A percentile compares a stretch with the other conserved stretches of the same genome.
These are phyloP conservation scores for Aspergillus caelatus DNA, from an alignment of 2,329 filamentous ascomycete genomes.

Conservation along the genomic window DNA sequence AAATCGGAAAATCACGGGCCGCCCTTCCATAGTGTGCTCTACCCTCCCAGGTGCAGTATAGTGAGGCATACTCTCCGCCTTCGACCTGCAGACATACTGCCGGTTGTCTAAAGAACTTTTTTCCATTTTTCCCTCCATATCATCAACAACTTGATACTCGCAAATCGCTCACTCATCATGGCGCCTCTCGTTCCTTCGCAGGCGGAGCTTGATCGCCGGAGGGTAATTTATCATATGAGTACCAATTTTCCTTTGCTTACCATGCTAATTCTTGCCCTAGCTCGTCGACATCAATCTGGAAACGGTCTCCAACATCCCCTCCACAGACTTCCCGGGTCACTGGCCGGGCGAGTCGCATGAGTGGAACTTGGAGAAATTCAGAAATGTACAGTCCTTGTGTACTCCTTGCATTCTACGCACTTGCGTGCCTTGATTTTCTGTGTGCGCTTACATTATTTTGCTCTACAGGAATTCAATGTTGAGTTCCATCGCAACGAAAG, in stretches of 20 bases:
- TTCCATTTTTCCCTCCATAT: conserved; percentile 32
- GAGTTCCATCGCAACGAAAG: conserved; percentile 82
- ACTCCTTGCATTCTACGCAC: neutral
- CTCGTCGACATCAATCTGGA: conserved; percentile 86
- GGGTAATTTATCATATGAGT: conserved; percentile 32
- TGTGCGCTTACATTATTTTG: neutral
- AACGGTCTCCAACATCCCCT: conserved; percentile 84
- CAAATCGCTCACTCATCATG: conserved; percentile 33
- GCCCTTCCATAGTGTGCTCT: neutral
- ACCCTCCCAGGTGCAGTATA: conserved; percentile 22
- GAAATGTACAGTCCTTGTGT: conserved; percentile 47
- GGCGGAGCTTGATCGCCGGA: conserved; percentile 47
- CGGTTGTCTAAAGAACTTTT: conserved; percentile 37
- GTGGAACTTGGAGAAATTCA: conserved; percentile 77
- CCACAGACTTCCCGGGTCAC: conserved; percentile 89
- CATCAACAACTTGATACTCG: conserved; percentile 24
- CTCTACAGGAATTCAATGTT: conserved; percentile 66
- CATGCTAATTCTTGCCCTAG: conserved; percentile 49
- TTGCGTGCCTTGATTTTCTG: neutral
- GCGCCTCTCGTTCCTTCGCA: conserved; percentile 46
- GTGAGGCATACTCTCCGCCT: conserved; percentile 25
- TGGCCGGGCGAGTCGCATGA: conserved; percentile 84
- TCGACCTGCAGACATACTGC: conserved; percentile 30
- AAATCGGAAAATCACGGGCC: neutral
- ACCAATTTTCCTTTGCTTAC: neutral